A percentile compares a stretch with the other conserved stretches of the same genome.
phyloP scores from a whole-genome alignment of 345 rosid species.

The Erucastrum elatum region DNA sequence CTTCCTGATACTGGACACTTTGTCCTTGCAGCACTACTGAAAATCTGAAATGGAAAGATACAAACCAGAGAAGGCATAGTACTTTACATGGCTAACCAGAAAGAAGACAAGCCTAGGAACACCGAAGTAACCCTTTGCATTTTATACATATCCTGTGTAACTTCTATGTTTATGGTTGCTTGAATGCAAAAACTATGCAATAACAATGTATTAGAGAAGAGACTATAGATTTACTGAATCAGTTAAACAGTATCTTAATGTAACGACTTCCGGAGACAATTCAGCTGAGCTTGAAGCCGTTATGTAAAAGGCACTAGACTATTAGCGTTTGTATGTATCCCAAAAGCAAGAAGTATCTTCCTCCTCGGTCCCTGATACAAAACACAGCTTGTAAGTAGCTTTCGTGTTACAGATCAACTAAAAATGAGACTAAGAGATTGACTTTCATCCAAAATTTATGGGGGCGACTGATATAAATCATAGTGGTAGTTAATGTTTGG shows the following conservation, averaged over 20 bases:
- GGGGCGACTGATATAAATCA: not conserved
- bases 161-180: not conserved
- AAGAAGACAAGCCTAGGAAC: conserved; percentile 38
- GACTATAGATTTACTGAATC: not conserved
- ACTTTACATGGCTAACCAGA: conserved; percentile 60
- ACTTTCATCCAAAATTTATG: conserved; percentile 10
- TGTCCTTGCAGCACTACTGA: conserved; percentile 69
- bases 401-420: too few species aligned
- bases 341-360: conserved; percentile 83
- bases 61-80: conserved; percentile 71
- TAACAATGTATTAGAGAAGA: not conserved
- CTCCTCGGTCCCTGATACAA: conserved; percentile 89
- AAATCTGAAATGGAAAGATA: too few species aligned
- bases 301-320: conserved; percentile 1
- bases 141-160: conserved; percentile 13
- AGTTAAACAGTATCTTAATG: conserved; percentile 25
- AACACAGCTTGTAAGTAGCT: conserved; percentile 2
- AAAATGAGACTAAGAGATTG: too few species aligned
- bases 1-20: conserved; percentile 78
- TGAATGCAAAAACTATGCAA: not conserved
- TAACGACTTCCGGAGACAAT: conserved; percentile 27
- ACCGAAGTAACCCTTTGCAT: not conserved
- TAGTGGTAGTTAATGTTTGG: too few species aligned
- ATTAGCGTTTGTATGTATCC: conserved; percentile 58
- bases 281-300: conserved; percentile 16